Percentiles rank a stretch among this genome's conserved stretches.
These are phyloP conservation scores for Gynandropsis gynandra DNA, from an alignment of 345 rosid species.

Conservation along the genomic window DNA sequence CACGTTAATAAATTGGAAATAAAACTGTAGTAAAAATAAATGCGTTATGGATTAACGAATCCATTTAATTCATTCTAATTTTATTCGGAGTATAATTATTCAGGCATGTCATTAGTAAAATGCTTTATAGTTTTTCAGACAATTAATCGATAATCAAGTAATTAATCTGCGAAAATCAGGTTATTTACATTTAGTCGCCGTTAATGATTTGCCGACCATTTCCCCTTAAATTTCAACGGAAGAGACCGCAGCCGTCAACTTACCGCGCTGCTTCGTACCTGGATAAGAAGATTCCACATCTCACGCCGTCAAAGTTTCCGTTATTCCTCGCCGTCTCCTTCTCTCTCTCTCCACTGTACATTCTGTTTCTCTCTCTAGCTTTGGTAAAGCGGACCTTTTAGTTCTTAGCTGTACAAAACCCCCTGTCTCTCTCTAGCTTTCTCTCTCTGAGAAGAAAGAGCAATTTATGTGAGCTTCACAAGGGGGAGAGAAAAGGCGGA, in stretches of 20 bases:
- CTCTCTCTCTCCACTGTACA: not conserved
- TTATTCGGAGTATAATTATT: too few relatives aligned
- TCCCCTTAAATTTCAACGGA: not conserved
- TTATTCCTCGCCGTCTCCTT: not conserved
- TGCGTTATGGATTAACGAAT: too few relatives aligned
- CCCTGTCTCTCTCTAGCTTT: not conserved
- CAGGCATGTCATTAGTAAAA: too few relatives aligned
- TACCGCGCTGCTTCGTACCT: not conserved
- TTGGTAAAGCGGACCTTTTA: not conserved
- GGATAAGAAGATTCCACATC: not conserved
- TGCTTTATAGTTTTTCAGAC: too few relatives aligned
- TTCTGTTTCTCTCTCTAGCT: not conserved
- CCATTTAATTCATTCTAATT: too few relatives aligned
- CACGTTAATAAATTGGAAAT: too few relatives aligned
- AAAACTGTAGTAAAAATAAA: too few relatives aligned
- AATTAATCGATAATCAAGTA: too few relatives aligned
- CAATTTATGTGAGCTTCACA: not conserved
- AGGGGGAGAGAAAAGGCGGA: not conserved
- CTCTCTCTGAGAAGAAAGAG: not conserved
- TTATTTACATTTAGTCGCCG: too few relatives aligned
- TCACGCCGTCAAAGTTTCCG: not conserved
- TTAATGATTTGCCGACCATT: not conserved
- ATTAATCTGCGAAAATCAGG: too few relatives aligned
- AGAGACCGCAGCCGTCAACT: not conserved
- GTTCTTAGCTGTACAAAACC: not conserved